Percentiles rank a stretch among this genome's conserved stretches.
Evolutionary conservation across 2,329 filamentous ascomycete species (phyloP).

Genomic region (Paraconiothyrium sp.): DNA sequence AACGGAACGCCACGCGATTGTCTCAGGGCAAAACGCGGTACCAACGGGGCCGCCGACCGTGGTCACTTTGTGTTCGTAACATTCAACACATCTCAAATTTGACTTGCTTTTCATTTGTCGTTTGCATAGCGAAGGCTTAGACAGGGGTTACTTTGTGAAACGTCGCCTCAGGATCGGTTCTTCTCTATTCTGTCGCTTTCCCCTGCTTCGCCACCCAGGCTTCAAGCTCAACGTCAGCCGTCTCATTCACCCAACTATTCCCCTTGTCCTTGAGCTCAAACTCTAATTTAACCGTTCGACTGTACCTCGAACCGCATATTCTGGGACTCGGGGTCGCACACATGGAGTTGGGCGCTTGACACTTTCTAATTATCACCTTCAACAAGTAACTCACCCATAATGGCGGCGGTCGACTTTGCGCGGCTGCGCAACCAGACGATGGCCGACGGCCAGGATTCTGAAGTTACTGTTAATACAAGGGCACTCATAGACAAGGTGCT

Average conservation of each 20-base stretch:
- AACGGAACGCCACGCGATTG: background rate
- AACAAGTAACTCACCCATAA: conserved; percentile 19
- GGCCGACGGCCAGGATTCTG: conserved; percentile 91
- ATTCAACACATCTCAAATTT: conserved; percentile 7
- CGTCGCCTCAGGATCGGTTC: conserved; percentile 24
- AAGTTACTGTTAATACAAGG: conserved; percentile 96
- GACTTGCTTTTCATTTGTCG: conserved; percentile 21
- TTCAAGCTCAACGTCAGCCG: conserved; percentile 21
- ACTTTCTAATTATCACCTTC: background rate
- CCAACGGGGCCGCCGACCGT: background rate
- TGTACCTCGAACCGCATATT: background rate
- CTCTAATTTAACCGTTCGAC: background rate
- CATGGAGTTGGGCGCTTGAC: background rate
- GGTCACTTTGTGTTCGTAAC: background rate
- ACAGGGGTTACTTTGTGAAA: conserved; percentile 22
- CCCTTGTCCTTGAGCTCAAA: background rate
- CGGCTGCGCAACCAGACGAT: conserved; percentile 87
- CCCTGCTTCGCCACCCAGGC: conserved; percentile 39
- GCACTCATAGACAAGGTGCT: conserved; percentile 98
- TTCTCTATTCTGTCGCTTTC: conserved; percentile 31
- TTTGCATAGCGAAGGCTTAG: conserved; percentile 45
- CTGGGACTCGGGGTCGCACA: background rate
- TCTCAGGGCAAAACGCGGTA: background rate
- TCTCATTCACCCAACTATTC: background rate
- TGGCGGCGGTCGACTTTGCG: conserved; percentile 62